Percentiles rank a stretch among this genome's conserved stretches.
Conservation (phyloP, 495 filamentous ascomycete species). For the Penicillium antarcticum region DNA sequence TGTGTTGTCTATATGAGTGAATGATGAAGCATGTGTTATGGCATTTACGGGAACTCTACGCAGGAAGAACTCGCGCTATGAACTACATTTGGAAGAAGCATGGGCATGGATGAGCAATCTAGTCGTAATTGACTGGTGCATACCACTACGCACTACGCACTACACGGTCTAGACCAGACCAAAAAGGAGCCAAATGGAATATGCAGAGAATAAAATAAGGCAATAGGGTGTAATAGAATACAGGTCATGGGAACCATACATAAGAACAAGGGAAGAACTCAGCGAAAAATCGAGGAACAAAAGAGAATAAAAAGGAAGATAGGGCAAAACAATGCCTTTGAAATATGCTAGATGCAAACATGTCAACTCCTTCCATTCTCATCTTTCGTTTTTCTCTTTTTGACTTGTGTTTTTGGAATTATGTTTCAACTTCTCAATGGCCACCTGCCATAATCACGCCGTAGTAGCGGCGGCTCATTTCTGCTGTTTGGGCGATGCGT, state of each 20-base stretch:
- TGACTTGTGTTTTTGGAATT: background rate
- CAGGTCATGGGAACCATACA: conserved; percentile 12
- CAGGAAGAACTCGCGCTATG: too few relatives aligned
- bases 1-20: too few relatives aligned
- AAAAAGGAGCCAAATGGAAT: too few relatives aligned
- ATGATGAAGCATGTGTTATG: too few relatives aligned
- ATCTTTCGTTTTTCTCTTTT: too few relatives aligned
- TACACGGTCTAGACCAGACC: too few relatives aligned
- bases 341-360: background rate
- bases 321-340: background rate
- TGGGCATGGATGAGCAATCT: too few relatives aligned
- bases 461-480: conserved; percentile 69
- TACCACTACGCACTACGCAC: too few relatives aligned
- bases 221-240: conserved; percentile 13
- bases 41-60: too few relatives aligned
- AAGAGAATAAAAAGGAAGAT: background rate
- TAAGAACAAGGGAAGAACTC: background rate
- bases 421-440: conserved; percentile 20
- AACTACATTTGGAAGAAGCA: too few relatives aligned
- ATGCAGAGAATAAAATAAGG: background rate
- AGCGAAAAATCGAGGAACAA: background rate
- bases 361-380: too few relatives aligned
- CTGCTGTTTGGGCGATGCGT: conserved; percentile 62
- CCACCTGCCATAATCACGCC: conserved; percentile 48
- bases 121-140: too few relatives aligned